Conservation (phyloP, 1,139 yeast species). For the Yamadazyma sp. region DNA sequence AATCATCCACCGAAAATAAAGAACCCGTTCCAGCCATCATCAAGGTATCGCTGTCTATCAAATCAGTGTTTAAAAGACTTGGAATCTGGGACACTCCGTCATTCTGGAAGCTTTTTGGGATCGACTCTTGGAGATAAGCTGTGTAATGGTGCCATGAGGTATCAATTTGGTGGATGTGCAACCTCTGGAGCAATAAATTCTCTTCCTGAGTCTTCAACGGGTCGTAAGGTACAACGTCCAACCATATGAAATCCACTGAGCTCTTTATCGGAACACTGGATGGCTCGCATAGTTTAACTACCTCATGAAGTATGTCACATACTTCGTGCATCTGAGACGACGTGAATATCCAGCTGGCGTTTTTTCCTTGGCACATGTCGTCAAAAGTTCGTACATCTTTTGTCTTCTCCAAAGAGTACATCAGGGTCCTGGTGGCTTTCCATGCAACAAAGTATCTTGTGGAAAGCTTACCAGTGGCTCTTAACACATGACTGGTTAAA, state of each 20-base stretch:
- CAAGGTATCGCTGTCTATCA: not conserved
- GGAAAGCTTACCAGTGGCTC: conserved; percentile 10
- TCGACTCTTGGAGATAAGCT: conserved; percentile 4
- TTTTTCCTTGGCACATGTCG: conserved; percentile 7
- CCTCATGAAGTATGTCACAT: conserved; percentile 8
- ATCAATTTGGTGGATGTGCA: conserved; percentile 15
- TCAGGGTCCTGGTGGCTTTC: conserved; percentile 9
- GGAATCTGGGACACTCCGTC: conserved; percentile 1
- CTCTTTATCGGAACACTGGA: not conserved
- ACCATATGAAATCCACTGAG: conserved; percentile 10
- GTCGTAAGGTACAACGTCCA: conserved; percentile 14
- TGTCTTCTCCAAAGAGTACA: conserved; percentile 10
- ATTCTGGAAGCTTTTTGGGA: conserved; percentile 7
- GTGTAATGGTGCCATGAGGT: conserved; percentile 10
- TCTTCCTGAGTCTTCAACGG: conserved; percentile 8
- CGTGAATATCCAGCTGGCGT: conserved; percentile 12
- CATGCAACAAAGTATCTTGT: conserved; percentile 12
- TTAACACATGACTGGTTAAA: conserved; percentile 8
- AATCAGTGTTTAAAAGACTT: conserved; percentile 8
- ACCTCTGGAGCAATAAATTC: conserved; percentile 13
- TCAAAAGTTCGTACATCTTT: conserved; percentile 10
- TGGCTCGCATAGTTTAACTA: not conserved
- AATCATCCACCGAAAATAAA: conserved; percentile 4
- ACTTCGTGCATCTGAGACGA: conserved; percentile 14
- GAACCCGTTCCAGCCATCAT: not conserved